A percentile compares a stretch with the other conserved stretches of the same genome.
Conservation (phyloP, 768 basidiomycete genomes). For the Leccinum rimulosum region DNA sequence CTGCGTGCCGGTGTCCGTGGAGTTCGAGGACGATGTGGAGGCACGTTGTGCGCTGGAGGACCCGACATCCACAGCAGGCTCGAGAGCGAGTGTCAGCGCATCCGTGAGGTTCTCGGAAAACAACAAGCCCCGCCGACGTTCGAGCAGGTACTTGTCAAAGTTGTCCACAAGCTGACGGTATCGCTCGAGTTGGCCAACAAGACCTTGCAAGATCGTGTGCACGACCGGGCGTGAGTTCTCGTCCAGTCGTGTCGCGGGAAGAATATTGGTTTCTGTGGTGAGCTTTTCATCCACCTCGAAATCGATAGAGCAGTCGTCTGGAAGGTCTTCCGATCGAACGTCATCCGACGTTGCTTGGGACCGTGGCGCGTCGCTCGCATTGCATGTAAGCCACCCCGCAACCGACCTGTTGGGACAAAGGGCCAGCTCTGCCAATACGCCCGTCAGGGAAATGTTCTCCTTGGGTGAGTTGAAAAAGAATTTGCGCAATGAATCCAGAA, state of each 20-base stretch:
- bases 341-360: conserved; percentile 9
- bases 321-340: conserved; percentile 42
- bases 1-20: conserved; percentile 33
- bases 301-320: conserved; percentile 82
- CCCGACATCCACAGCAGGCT: conserved; percentile 51
- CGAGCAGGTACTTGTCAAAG: conserved; percentile 82
- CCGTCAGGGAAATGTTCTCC: conserved; percentile 85
- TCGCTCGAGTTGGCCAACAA: conserved; percentile 77
- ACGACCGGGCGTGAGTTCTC: conserved; percentile 75
- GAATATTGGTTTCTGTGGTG: conserved; percentile 50
- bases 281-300: conserved; percentile 67
- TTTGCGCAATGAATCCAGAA: conserved; percentile 67
- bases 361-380: conserved; percentile 38
- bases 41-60: conserved; percentile 16
- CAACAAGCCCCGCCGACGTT: conserved; percentile 84
- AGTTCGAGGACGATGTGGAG: conserved; percentile 25
- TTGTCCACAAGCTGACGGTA: conserved; percentile 72
- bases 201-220: conserved; percentile 75
- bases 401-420: conserved; percentile 84
- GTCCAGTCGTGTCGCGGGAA: conserved; percentile 68
- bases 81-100: conserved; percentile 72
- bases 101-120: conserved; percentile 93
- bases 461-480: conserved; percentile 89
- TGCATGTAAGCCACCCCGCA: conserved; percentile 85
- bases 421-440: conserved; percentile 74